Evolutionary conservation across 352 stramenopile genomes (phyloP).

Genomic region (Globisporangium mamillatum): DNA sequence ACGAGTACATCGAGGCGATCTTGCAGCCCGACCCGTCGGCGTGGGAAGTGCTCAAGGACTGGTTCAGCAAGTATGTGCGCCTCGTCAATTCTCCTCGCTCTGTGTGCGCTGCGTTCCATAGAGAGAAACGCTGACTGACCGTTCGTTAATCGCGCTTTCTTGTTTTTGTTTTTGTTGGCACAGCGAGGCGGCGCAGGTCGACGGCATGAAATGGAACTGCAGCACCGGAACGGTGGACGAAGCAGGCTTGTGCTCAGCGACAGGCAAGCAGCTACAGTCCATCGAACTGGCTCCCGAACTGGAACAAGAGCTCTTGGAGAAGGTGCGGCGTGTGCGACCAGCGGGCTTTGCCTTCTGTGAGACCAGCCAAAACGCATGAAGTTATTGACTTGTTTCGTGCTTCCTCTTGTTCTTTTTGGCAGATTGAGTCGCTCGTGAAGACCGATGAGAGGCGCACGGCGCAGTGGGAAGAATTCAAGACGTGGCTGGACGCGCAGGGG

Average conservation of each 20-base stretch:
- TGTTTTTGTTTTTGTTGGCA: slow-evolving; percentile 6
- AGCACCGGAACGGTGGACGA: slow-evolving; percentile 49
- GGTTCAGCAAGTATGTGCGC: slow-evolving; percentile 55
- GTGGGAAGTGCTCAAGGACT: slow-evolving; percentile 69
- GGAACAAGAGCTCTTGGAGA: slow-evolving; percentile 48
- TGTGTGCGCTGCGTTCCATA: neutral
- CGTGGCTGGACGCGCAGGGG: slow-evolving; percentile 63
- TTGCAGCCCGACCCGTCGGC: slow-evolving; percentile 37
- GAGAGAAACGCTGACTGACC: neutral
- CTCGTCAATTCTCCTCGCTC: neutral
- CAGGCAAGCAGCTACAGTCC: slow-evolving; percentile 57
- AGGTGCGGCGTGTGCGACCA: slow-evolving; percentile 32
- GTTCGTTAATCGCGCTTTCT: neutral
- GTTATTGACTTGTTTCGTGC: slow-evolving; percentile 1
- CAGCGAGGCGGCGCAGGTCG: slow-evolving; percentile 60
- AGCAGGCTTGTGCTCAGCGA: slow-evolving; percentile 57
- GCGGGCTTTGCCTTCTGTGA: neutral
- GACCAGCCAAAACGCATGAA: neutral
- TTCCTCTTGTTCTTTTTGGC: neutral
- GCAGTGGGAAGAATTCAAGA: slow-evolving; percentile 85
- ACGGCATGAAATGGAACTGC: slow-evolving; percentile 57
- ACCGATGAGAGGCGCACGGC: slow-evolving; percentile 62
- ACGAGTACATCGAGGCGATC: slow-evolving; percentile 61
- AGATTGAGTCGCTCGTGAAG: slow-evolving; percentile 80
- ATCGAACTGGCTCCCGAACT: slow-evolving; percentile 55